Conservation (phyloP, 1,139 yeast genomes). For the Blastobotrys malaysiensis region DNA sequence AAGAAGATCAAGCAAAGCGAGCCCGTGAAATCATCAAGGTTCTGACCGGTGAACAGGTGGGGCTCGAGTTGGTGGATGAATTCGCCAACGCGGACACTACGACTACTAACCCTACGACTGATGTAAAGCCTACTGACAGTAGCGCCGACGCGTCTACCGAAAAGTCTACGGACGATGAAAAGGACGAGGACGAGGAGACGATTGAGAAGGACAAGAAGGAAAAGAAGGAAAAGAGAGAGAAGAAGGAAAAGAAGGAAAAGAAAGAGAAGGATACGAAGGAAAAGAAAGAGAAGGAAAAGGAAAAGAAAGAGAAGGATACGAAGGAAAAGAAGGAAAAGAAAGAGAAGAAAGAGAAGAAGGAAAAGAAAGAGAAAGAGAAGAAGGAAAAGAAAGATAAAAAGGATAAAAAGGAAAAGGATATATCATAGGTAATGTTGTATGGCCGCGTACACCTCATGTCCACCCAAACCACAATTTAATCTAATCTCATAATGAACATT, state of each 20-base stretch:
- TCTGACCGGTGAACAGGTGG: slow-evolving; percentile 25
- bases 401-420: slow-evolving; percentile 30
- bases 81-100: slow-evolving; percentile 9
- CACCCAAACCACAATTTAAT: neutral
- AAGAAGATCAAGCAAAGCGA: slow-evolving; percentile 28
- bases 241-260: slow-evolving; percentile 30
- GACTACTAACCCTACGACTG: slow-evolving; percentile 5
- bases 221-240: slow-evolving; percentile 34
- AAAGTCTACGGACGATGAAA: slow-evolving; percentile 15
- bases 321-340: slow-evolving; percentile 24
- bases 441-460: neutral
- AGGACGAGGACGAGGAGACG: slow-evolving; percentile 6
- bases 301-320: slow-evolving; percentile 28
- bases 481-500: neutral
- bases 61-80: slow-evolving; percentile 26
- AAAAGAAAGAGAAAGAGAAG: slow-evolving; percentile 25
- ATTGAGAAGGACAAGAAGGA: slow-evolving; percentile 4
- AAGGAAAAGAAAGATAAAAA: slow-evolving; percentile 22
- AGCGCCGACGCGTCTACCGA: too few species aligned
- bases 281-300: slow-evolving; percentile 29
- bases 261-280: slow-evolving; percentile 29
- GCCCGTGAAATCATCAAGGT: slow-evolving; percentile 27
- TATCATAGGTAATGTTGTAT: neutral
- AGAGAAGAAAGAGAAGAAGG: slow-evolving; percentile 28
- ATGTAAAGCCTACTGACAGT: too few species aligned